Conservation (phyloP, 2,329 filamentous ascomycete species). For the Ascosphaera apis region DNA sequence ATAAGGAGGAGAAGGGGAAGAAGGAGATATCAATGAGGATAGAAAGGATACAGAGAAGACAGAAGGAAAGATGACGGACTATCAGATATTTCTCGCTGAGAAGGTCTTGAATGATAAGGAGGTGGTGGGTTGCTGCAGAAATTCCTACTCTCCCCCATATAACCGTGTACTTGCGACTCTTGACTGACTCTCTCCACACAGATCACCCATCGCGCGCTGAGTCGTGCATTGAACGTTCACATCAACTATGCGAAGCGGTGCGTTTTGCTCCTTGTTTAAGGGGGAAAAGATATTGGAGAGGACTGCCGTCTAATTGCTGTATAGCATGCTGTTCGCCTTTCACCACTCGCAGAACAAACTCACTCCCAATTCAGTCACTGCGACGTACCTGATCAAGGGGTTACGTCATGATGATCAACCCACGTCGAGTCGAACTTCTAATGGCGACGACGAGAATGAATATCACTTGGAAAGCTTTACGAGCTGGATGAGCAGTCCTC, state of each 20-base stretch:
- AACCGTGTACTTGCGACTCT: slow-evolving; percentile 3
- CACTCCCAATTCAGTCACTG: slow-evolving; percentile 53
- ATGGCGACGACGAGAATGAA: slow-evolving; percentile 40
- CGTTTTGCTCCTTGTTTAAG: slow-evolving; percentile 10
- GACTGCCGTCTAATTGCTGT: slow-evolving; percentile 3
- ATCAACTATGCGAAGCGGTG: slow-evolving; percentile 79
- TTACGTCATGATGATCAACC: slow-evolving; percentile 26
- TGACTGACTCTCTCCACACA: slow-evolving; percentile 15
- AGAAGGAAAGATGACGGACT: slow-evolving; percentile 26
- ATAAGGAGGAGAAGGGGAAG: background rate
- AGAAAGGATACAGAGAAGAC: background rate
- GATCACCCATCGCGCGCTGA: slow-evolving; percentile 73
- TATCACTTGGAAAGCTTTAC: slow-evolving; percentile 35
- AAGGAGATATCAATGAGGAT: too few relatives aligned
- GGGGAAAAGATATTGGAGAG: background rate
- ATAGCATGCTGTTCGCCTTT: slow-evolving; percentile 70
- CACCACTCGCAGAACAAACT: slow-evolving; percentile 54
- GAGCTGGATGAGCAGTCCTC: slow-evolving; percentile 39
- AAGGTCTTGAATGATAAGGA: slow-evolving; percentile 54
- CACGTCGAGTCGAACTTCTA: slow-evolving; percentile 7
- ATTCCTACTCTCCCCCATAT: too few relatives aligned
- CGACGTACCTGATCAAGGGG: slow-evolving; percentile 76
- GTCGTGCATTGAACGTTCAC: slow-evolving; percentile 61
- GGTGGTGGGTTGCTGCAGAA: slow-evolving; percentile 30
- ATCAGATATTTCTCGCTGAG: slow-evolving; percentile 50